Base-by-base conservation (phyloP, 2,329 filamentous ascomycete species). In the Aspergillaceae sp. region DNA sequence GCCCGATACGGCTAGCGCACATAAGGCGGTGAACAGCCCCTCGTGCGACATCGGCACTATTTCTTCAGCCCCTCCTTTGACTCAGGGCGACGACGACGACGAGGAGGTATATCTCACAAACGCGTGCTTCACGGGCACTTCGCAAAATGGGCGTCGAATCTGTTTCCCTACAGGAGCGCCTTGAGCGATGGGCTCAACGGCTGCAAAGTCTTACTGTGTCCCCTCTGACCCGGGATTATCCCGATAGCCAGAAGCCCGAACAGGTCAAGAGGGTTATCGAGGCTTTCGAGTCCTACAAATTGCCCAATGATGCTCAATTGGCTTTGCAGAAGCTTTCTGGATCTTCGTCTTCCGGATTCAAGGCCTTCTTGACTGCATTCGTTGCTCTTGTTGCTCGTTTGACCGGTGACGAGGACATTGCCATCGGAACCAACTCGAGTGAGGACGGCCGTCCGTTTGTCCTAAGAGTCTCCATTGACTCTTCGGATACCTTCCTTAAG, bases 361-460 rank as follows among this genome's bases (percentile, higher is more conserved):
- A 63, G 3, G 59, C 71, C 36, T 60, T 74, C 41, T 54, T 74
- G 48, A 64, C 70, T 26, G 68, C 70, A 19, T 69, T 71, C 41
- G 60, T 71, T 2, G 60, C 71, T 42, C 58, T 74, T 40, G 69
- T 71, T 26, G 65, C 65, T 49, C 67, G 71, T 48, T 57, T 74
- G 52, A 74, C 71, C 9, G 72, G 71, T 11, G 71, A 74, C 48
- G 72, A 74, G 51, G 71, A 74, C 52, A 73, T 74, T 49, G 68
- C 69, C 32, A 59, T 74, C 45, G 71, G 68, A 33, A 72, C 71
- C 40, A 73, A 67, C 47, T 59, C 61, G 8, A 62, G 58, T 7
- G 65, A 68, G 38, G 68, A 71, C 52, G 70, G 68, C 29, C 67
- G 68, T 40, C 66, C 69, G 38, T 73, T 73, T 48, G 69, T 74